Percentiles rank a stretch among this genome's conserved stretches.
phyloP scores from a whole-genome alignment of 2,329 filamentous ascomycete species.

The Coniochaeta sp. region DNA sequence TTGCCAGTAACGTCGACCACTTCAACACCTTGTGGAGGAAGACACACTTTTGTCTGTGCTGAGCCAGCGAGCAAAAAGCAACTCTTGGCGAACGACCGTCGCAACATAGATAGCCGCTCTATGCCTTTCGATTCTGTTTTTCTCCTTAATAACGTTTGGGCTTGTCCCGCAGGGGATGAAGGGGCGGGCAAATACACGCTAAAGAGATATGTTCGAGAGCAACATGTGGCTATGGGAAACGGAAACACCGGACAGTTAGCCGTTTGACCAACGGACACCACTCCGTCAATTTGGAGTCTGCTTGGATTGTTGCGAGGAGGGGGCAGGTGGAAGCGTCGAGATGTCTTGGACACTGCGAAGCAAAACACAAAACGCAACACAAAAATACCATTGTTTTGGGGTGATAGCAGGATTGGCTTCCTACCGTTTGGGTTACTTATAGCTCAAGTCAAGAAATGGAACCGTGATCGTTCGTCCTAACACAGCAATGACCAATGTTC shows the following conservation, averaged over 20 bases:
- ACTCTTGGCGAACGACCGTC: background rate
- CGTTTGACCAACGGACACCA: background rate
- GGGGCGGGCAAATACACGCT: background rate
- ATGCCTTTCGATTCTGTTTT: background rate
- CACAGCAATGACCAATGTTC: background rate
- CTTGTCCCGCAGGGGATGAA: background rate
- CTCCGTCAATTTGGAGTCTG: background rate
- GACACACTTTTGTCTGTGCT: background rate
- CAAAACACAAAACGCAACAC: background rate
- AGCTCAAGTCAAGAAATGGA: constrained; percentile 10
- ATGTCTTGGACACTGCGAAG: background rate
- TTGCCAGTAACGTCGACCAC: background rate
- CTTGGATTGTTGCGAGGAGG: constrained; percentile 4
- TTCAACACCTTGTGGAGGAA: background rate
- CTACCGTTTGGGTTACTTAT: constrained; percentile 6
- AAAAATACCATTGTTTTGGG: constrained; percentile 1
- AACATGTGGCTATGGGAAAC: background rate
- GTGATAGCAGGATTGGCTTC: constrained; percentile 4
- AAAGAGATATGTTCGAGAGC: background rate
- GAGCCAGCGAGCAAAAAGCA: background rate
- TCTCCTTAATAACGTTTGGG: background rate
- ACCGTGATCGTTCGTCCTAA: constrained; percentile 23
- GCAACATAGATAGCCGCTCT: background rate
- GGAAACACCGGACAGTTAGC: background rate
- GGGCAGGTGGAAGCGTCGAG: background rate